A percentile compares a stretch with the other conserved stretches of the same genome.
Evolutionary conservation across 345 rosid genomes (phyloP).

Genomic region (Sisymbrium irio): DNA sequence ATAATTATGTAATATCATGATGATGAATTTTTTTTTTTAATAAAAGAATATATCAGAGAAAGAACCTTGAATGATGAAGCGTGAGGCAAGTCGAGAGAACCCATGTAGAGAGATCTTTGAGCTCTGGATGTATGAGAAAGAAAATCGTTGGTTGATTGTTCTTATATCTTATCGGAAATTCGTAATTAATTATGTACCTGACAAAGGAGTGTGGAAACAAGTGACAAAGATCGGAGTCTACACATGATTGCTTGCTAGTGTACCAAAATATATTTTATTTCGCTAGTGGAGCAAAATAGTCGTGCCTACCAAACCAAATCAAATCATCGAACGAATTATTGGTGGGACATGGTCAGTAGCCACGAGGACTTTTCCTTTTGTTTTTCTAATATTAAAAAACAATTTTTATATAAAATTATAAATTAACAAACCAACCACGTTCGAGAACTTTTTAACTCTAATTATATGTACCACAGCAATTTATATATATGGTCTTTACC

Average conservation of each 20-base stretch:
- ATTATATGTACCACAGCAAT: no score
- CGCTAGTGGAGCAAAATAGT: background rate
- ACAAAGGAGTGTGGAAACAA: background rate
- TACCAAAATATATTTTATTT: background rate
- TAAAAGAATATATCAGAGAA: background rate
- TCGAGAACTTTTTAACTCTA: no score
- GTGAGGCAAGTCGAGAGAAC: slow-evolving; percentile 18
- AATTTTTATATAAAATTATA: no score
- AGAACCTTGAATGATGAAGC: slow-evolving; percentile 30
- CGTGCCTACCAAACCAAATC: background rate
- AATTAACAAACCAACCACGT: no score
- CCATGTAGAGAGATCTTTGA: slow-evolving; percentile 3
- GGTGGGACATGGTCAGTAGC: background rate
- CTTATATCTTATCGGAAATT: background rate
- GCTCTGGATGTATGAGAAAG: background rate
- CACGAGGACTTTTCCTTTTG: background rate
- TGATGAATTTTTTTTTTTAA: background rate
- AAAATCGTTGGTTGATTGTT: background rate
- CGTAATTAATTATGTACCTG: background rate
- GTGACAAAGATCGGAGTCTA: background rate
- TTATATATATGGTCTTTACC: no score
- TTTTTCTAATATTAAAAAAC: background rate
- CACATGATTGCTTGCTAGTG: background rate
- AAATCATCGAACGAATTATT: no score
- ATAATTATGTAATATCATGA: background rate